A percentile compares a stretch with the other conserved stretches of the same genome.
These are phyloP conservation scores for Calonectria pseudoturangicola DNA, from an alignment of 2,329 filamentous ascomycete species.

Conservation along the genomic window DNA sequence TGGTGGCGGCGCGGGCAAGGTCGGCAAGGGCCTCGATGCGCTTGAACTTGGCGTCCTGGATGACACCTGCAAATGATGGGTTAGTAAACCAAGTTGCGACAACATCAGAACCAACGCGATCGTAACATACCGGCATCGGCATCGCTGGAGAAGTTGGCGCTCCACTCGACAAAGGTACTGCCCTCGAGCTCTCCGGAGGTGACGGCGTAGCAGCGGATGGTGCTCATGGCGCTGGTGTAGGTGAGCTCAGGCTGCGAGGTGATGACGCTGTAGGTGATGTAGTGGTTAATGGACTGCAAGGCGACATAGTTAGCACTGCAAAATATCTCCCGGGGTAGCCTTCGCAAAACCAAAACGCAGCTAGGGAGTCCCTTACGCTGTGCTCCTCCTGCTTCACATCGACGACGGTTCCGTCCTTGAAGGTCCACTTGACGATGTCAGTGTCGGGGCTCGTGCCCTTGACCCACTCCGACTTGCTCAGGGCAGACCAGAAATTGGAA, in stretches of 20 bases:
- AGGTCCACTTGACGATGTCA: constrained; percentile 81
- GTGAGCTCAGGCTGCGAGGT: constrained; percentile 77
- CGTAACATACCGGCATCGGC: constrained; percentile 77
- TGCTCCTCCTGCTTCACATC: constrained; percentile 87
- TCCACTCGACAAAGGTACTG: constrained; percentile 81
- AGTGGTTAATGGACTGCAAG: constrained; percentile 80
- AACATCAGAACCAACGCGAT: not conserved
- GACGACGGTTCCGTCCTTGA: constrained; percentile 80
- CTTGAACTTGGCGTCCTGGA: constrained; percentile 86
- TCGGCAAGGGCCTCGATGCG: constrained; percentile 82
- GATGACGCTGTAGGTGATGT: constrained; percentile 84
- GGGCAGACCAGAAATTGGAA: constrained; percentile 78
- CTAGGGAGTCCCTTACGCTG: constrained; percentile 68
- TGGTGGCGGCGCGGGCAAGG: constrained; percentile 71
- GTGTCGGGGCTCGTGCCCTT: constrained; percentile 79
- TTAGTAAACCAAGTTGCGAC: constrained; percentile 24
- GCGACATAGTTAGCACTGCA: not conserved
- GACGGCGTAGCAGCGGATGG: constrained; percentile 78
- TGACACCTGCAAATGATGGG: constrained; percentile 72
- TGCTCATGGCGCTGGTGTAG: constrained; percentile 81
- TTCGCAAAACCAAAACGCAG: not conserved
- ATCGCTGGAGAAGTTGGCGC: constrained; percentile 81
- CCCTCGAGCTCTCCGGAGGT: constrained; percentile 80
- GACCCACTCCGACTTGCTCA: constrained; percentile 77
- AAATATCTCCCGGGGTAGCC: not conserved